Base-by-base conservation (phyloP, 345 rosid species). In the Citrus mangshanensis region DNA sequence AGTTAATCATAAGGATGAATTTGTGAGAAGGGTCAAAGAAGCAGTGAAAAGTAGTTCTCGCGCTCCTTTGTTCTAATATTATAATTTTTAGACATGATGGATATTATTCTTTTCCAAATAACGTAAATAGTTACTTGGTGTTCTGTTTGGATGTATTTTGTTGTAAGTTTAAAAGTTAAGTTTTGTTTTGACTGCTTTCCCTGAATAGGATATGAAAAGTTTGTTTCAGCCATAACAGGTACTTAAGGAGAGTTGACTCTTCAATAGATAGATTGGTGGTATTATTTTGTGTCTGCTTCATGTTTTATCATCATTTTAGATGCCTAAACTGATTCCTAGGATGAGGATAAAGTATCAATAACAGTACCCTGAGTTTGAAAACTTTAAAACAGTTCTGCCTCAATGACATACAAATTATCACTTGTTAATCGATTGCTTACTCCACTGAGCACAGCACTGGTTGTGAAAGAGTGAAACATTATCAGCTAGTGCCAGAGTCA, bases 1-100 rank as follows among this genome's bases (percentile, higher is more conserved):
- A 35, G 95, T 91, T 32, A 76, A 74, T 82, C 74, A 55, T 13
- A 92, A 87, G 80, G 93, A 90, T 51, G 96, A 92, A 83, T 89
- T 95, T 83, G 84, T 89, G 85, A 89, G 87, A 81, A 82, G 84
- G 89, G 89, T 93, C 73, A 87, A 88, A 78, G 98, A 91, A 74
- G 95, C 98, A 1, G 92, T 85, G 77, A 83, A 67, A 82, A 87
- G 97, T 93, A 89, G 87, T 83, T 59, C 81, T 61, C 64, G 25
- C 78, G 68, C 71, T 75, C 9, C 25, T 60, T 75, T 35, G 63
- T 79, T 62, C 12, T 30, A 49, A 6, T 16, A 54, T 54, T 65
- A 25, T 19, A 21, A 24, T 24, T 54, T 76, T 55, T 55, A 55
- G 6, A 6, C 75, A 30, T 51, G 62, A 18, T 30, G 30, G 46